Evolutionary conservation across 1,139 yeast genomes (phyloP).

Genomic region (Candida tetrigidarum): DNA sequence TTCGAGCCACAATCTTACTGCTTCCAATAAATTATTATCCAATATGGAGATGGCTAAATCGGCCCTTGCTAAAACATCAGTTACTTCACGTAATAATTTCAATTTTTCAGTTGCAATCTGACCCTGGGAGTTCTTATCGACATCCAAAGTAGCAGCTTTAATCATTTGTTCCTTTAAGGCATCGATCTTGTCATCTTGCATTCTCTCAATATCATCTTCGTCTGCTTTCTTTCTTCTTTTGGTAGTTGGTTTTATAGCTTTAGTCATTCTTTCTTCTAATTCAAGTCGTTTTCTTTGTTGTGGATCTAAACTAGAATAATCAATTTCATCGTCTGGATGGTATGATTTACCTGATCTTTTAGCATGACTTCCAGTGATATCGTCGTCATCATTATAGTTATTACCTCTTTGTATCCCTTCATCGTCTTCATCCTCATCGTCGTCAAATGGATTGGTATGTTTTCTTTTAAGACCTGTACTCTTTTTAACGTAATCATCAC

Average conservation of each 20-base stretch:
- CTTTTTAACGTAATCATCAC: background rate
- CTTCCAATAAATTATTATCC: constrained; percentile 92
- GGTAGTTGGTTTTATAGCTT: constrained; percentile 70
- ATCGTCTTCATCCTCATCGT: constrained; percentile 4
- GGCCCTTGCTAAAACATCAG: constrained; percentile 75
- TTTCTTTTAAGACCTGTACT: background rate
- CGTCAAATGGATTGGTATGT: background rate
- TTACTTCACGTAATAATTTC: constrained; percentile 78
- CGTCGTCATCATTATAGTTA: constrained; percentile 4
- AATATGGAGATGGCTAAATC: constrained; percentile 89
- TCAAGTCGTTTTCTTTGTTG: constrained; percentile 67
- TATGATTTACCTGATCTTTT: constrained; percentile 9
- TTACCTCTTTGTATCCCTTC: background rate
- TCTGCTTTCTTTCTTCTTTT: constrained; percentile 65
- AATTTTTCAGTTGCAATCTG: constrained; percentile 87
- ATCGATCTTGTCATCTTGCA: constrained; percentile 91
- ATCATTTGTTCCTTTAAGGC: constrained; percentile 89
- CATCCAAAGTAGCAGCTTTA: constrained; percentile 88
- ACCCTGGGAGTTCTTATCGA: constrained; percentile 77
- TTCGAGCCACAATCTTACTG: constrained; percentile 96
- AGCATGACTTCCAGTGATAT: background rate
- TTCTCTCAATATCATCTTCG: constrained; percentile 91
- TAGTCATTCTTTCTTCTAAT: constrained; percentile 80
- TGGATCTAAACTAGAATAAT: constrained; percentile 29
- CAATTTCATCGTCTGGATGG: constrained; percentile 15